Conservation (phyloP, 225 moss, liverwort and hornwort species). For the Pseudoscleropodium purum region DNA sequence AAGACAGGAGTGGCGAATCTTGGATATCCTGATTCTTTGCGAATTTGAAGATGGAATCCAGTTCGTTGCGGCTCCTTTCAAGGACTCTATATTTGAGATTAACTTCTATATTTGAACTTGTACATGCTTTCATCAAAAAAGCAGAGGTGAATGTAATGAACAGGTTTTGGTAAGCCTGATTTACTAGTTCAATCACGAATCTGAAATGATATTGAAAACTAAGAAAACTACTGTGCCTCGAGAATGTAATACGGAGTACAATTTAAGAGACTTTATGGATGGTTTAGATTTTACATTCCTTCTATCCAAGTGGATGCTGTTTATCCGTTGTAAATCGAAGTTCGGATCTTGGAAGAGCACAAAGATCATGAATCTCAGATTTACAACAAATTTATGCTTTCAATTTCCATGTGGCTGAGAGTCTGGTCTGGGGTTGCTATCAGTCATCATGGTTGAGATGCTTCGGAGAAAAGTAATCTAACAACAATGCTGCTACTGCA, state of each 20-base stretch:
- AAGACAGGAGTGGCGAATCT: neutral
- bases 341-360: neutral
- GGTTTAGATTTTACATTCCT: neutral
- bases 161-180: neutral
- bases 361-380: too few species aligned
- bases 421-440: neutral
- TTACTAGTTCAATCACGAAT: neutral
- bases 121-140: too few species aligned
- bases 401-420: neutral
- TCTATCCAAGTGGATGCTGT: neutral
- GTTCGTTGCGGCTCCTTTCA: neutral
- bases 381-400: neutral
- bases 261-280: too few species aligned
- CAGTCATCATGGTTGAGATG: neutral
- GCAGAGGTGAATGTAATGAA: neutral
- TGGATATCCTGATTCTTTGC: too few species aligned
- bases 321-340: neutral
- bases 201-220: neutral
- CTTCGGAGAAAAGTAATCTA: neutral
- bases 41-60: neutral
- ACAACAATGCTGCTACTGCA: neutral
- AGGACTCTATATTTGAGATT: neutral
- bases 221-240: neutral
- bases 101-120: neutral
- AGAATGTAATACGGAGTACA: too few species aligned